Evolutionary conservation across 1,139 yeast genomes (phyloP), one percentile per base, ranked within the genome.

Genomic region (Arxiozyma bovina): DNA sequence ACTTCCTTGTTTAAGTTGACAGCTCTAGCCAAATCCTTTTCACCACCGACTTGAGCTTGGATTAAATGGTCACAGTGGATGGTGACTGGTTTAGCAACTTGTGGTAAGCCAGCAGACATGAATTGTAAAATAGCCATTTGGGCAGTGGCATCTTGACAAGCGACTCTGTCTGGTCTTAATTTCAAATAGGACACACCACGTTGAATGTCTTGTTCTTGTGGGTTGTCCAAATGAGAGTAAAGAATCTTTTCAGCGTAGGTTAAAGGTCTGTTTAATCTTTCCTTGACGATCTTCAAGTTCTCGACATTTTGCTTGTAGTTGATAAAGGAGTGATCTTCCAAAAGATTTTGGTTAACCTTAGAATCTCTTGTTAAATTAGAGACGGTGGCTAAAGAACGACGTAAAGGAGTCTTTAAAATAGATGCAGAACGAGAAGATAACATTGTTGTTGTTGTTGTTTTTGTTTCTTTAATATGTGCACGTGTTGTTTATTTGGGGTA

Each of bases 111-210:
- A 63, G 96, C 96, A 64, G 96, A 86, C 97, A 91, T 91, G 76
- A 91, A 91, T 80, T 93, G 99, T 72, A 93, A 80, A 69, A 93
- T 88, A 63, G 98, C 98, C 99, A 93, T 93, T 79, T 93, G 99
- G 64, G 99, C 99, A 61, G 98, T 91, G 65, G 99, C 99, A 81
- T 93, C 99, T 80, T 93, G 99, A 82, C 97, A 91, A 58, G 99
- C 98, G 67, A 93, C 98, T 78, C 99, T 88, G 76, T 93, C 99
- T 57, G 99, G 99, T 78, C 97, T 87, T 73, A 93, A 84, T 77
- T 93, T 91, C 77, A 93, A 81, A 79, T 93, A 93, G 45, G 96
- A 87, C 59, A 86, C 87, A 77, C 99, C 99, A 77, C 98, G 87
- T 77, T 86, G 87, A 67, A 91, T 90, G 60, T 88, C 96, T 78